Conservation (phyloP, 805 yeast genomes). For the Candida incommunis region DNA sequence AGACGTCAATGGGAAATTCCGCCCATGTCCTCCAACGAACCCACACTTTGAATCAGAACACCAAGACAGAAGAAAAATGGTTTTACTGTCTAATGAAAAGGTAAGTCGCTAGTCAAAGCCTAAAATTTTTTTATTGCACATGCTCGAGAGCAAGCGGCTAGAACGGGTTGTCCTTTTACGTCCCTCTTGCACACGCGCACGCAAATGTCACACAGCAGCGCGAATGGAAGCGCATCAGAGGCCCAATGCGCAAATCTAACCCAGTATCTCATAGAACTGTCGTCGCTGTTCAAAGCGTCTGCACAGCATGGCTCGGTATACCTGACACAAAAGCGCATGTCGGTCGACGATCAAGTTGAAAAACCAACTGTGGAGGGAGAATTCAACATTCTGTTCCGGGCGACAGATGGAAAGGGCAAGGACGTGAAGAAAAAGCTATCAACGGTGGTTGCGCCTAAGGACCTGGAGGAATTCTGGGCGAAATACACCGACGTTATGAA, state of each 20-base stretch:
- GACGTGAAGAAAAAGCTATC: background rate
- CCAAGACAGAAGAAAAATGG: background rate
- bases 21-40: no score
- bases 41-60: no score
- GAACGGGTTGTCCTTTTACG: no score
- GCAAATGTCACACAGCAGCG: no score
- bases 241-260: background rate
- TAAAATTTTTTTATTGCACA: no score
- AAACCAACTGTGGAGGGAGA: background rate
- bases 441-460: background rate
- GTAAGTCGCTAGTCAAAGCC: background rate
- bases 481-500: background rate
- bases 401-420: constrained; percentile 1
- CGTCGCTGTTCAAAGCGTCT: background rate
- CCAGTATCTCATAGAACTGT: background rate
- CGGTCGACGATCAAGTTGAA: background rate
- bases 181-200: no score
- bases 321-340: background rate
- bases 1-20: no score
- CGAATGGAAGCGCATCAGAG: no score
- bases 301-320: background rate
- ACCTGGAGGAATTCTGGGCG: background rate
- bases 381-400: background rate
- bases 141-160: no score
- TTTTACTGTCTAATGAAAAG: background rate